These are phyloP conservation scores for Rhexocercosporidium sp. DNA, from an alignment of 2,329 filamentous ascomycete species.

Conservation along the genomic window DNA sequence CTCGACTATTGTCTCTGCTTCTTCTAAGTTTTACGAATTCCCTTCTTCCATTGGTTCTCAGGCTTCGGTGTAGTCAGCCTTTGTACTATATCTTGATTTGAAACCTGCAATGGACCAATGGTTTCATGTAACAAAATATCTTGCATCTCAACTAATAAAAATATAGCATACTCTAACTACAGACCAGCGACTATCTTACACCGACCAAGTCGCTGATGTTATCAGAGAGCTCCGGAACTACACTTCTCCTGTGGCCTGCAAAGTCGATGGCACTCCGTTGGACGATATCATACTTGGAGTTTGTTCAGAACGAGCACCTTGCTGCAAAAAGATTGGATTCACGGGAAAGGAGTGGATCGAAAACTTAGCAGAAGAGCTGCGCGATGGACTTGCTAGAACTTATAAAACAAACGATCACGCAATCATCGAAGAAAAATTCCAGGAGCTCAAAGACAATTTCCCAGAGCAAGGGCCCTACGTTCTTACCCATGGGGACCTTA, in stretches of 20 bases:
- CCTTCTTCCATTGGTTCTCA: too few relatives aligned
- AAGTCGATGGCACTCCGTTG: constrained; percentile 21
- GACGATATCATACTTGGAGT: constrained; percentile 20
- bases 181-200: constrained; percentile 21
- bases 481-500: constrained; percentile 49
- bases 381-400: constrained; percentile 15
- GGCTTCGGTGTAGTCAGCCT: too few relatives aligned
- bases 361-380: constrained; percentile 23
- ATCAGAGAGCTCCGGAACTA: constrained; percentile 23
- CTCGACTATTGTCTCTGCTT: too few relatives aligned
- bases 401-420: constrained; percentile 20
- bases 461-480: constrained; percentile 39
- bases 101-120: too few relatives aligned
- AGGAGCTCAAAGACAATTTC: constrained; percentile 22
- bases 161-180: constrained; percentile 10
- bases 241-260: constrained; percentile 19
- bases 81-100: too few relatives aligned
- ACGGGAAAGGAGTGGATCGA: constrained; percentile 27
- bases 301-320: constrained; percentile 14
- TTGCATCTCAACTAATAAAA: not conserved
- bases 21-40: too few relatives aligned
- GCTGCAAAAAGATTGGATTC: constrained; percentile 23
- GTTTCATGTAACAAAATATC: too few relatives aligned
- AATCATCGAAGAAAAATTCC: constrained; percentile 24
- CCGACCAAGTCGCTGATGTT: constrained; percentile 12